A percentile compares a stretch with the other conserved stretches of the same genome.
Evolutionary conservation across 2,329 filamentous ascomycete species (phyloP).

Genomic region (Bipolaris oryzae): DNA sequence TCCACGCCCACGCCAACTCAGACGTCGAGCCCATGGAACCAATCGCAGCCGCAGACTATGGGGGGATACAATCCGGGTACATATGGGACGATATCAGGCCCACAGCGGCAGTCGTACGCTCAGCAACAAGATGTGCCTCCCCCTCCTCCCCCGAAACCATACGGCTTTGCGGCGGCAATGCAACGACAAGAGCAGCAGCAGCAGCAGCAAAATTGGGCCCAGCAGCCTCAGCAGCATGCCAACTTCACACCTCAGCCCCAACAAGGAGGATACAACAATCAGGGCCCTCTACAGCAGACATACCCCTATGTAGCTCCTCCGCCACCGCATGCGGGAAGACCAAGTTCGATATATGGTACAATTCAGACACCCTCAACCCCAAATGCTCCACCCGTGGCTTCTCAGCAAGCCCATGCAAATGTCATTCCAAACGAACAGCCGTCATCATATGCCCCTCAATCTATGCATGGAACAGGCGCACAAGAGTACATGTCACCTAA

Average conservation of each 20-base stretch:
- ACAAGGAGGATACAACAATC: slow-evolving; percentile 33
- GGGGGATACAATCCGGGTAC: slow-evolving; percentile 41
- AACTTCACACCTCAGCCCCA: slow-evolving; percentile 31
- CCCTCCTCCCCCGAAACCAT: slow-evolving; percentile 47
- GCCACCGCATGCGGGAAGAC: slow-evolving; percentile 33
- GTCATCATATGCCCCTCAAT: slow-evolving; percentile 42
- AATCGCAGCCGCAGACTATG: slow-evolving; percentile 27
- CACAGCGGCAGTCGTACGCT: slow-evolving; percentile 24
- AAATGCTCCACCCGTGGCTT: slow-evolving; percentile 12
- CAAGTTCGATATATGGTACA: slow-evolving; percentile 39
- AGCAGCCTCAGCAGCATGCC: slow-evolving; percentile 29
- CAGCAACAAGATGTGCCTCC: slow-evolving; percentile 40
- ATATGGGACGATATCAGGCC: slow-evolving; percentile 43
- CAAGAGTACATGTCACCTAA: slow-evolving; percentile 45
- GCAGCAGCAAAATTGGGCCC: slow-evolving; percentile 22
- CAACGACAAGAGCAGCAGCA: slow-evolving; percentile 26
- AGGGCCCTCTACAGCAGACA: slow-evolving; percentile 26
- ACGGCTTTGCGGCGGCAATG: slow-evolving; percentile 38
- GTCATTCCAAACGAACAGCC: slow-evolving; percentile 43
- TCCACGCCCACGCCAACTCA: slow-evolving; percentile 31
- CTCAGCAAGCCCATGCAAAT: slow-evolving; percentile 30
- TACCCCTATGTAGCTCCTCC: slow-evolving; percentile 39
- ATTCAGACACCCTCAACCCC: slow-evolving; percentile 27
- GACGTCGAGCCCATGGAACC: slow-evolving; percentile 33
- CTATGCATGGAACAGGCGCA: slow-evolving; percentile 41